phyloP scores from a whole-genome alignment of 768 basidiomycete genomes.

The Auricularia sp. region DNA sequence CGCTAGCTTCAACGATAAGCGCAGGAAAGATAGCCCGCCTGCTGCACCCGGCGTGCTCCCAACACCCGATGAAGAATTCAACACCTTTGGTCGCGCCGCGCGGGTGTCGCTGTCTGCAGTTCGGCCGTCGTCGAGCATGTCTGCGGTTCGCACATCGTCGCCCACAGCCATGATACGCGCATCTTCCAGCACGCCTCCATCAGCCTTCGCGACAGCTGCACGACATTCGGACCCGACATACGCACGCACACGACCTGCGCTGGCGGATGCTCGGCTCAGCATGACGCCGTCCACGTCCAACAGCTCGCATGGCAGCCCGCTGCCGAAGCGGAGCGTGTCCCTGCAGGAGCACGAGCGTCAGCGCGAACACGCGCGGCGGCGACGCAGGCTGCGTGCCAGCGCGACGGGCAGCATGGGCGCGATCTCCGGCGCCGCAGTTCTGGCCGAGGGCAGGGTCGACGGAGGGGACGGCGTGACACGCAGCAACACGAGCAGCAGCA shows the following conservation, averaged over 20 bases:
- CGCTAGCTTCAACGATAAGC: too few species aligned
- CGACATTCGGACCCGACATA: not conserved
- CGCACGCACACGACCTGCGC: not conserved
- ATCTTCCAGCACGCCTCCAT: not conserved
- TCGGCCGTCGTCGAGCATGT: not conserved
- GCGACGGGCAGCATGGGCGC: not conserved
- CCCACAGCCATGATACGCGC: not conserved
- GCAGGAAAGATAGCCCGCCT: not conserved
- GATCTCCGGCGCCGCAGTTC: not conserved
- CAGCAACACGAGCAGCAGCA: not conserved
- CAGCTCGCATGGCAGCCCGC: not conserved
- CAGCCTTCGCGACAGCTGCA: not conserved
- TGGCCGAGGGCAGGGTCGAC: not conserved
- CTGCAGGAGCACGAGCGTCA: not conserved
- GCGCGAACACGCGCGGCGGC: not conserved
- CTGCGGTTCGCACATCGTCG: not conserved
- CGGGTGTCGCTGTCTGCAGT: not conserved
- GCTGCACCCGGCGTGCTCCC: not conserved
- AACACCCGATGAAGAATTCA: not conserved
- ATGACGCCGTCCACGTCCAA: not conserved
- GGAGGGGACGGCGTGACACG: not conserved
- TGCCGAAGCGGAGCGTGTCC: not conserved
- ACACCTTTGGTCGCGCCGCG: not conserved
- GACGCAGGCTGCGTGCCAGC: not conserved
- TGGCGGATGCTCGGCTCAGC: not conserved